phyloP scores from a whole-genome alignment of 352 stramenopile genomes.

The Globisporangium alternatum region DNA sequence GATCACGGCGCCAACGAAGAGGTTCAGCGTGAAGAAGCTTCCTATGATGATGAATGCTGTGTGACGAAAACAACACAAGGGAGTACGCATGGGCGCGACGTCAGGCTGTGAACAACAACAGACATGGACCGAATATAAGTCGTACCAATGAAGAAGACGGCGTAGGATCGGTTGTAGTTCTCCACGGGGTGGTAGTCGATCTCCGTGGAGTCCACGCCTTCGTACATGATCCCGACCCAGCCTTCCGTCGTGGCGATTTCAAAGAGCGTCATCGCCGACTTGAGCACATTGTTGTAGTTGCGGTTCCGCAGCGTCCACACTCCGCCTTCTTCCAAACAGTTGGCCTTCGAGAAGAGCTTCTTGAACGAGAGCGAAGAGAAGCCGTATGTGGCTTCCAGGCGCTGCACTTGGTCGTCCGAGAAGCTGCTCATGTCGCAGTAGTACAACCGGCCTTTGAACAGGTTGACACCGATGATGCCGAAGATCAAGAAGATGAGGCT shows the following conservation, averaged over 20 bases:
- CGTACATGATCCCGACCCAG: conserved; percentile 83
- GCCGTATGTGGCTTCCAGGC: conserved; percentile 30
- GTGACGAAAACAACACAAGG: not conserved
- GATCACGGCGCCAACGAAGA: conserved; percentile 88
- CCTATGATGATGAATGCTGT: conserved; percentile 82
- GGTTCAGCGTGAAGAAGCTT: conserved; percentile 85
- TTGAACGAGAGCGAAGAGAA: conserved; percentile 43
- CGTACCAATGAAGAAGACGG: conserved; percentile 73
- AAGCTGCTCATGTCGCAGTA: conserved; percentile 56
- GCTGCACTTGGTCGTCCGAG: conserved; percentile 18
- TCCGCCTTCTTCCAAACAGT: conserved; percentile 30
- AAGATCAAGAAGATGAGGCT: conserved; percentile 90
- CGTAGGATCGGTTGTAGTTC: conserved; percentile 62
- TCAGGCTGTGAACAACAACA: not conserved
- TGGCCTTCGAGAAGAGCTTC: conserved; percentile 33
- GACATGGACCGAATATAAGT: not conserved
- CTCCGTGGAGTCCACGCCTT: conserved; percentile 64
- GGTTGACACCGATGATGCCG: conserved; percentile 58
- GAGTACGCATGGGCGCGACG: not conserved
- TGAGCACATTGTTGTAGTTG: conserved; percentile 68
- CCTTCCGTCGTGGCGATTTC: conserved; percentile 87
- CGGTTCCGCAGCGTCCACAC: conserved; percentile 28
- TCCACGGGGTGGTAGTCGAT: conserved; percentile 67
- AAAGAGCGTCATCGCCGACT: conserved; percentile 63
- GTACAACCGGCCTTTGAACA: conserved; percentile 86